These are phyloP conservation scores for Drosera spatulata DNA, from an alignment of 179 eudicot genomes.

Conservation along the genomic window DNA sequence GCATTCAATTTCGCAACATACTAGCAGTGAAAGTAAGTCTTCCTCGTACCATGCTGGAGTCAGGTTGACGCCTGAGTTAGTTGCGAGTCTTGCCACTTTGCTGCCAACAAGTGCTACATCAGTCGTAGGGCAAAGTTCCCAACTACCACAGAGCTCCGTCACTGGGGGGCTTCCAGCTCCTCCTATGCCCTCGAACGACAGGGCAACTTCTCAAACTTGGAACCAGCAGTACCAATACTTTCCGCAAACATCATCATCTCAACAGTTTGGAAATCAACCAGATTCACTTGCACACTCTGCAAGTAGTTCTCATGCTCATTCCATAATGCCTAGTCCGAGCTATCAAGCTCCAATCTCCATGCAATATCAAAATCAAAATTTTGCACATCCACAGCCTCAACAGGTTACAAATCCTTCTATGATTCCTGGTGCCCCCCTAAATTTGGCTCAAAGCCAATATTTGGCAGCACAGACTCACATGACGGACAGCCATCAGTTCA, in stretches of 20 bases:
- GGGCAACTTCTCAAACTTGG: slow-evolving; percentile 36
- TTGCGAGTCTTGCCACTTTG: slow-evolving; percentile 74
- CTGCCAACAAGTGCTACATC: slow-evolving; percentile 44
- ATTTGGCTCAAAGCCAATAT: slow-evolving; percentile 32
- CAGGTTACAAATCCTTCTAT: slow-evolving; percentile 37
- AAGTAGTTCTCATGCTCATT: slow-evolving; percentile 26
- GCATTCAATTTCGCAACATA: slow-evolving; percentile 24
- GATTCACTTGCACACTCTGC: slow-evolving; percentile 27
- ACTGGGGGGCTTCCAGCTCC: slow-evolving; percentile 14
- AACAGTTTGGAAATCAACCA: slow-evolving; percentile 34
- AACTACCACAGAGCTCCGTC: slow-evolving; percentile 26
- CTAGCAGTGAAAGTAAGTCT: slow-evolving; percentile 19
- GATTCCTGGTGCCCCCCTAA: slow-evolving; percentile 17
- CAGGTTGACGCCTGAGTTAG: slow-evolving; percentile 75
- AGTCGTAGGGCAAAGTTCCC: slow-evolving; percentile 25
- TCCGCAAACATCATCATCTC: slow-evolving; percentile 25
- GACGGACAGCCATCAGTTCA: slow-evolving; percentile 31
- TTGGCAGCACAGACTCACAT: slow-evolving; percentile 26
- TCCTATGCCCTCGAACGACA: slow-evolving; percentile 13
- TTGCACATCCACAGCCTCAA: slow-evolving; percentile 27
- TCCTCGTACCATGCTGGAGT: slow-evolving; percentile 38
- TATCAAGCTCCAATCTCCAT: slow-evolving; percentile 14
- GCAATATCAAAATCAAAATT: slow-evolving; percentile 34
- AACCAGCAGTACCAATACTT: slow-evolving; percentile 39
- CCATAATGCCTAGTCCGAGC: slow-evolving; percentile 15